phyloP scores from a whole-genome alignment of 2,329 filamentous ascomycete species.

The Aspergillus neoniger region DNA sequence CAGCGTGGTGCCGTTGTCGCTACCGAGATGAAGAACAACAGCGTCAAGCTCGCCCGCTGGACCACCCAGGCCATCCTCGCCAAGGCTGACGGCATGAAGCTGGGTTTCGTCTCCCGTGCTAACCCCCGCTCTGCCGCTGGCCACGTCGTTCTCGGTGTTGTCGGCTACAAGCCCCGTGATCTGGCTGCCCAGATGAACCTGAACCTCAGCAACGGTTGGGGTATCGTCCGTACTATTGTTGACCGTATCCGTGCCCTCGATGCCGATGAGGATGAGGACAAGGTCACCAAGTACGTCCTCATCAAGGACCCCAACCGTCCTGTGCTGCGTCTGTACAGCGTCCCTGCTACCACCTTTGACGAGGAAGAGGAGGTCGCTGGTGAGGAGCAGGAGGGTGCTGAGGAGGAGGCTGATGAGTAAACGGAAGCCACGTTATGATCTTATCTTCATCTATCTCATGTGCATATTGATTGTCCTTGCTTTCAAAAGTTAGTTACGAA shows the following conservation, averaged over 20 bases:
- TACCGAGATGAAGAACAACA: constrained; percentile 99
- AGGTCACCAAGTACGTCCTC: constrained; percentile 54
- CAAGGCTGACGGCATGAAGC: constrained; percentile 97
- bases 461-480: not conserved
- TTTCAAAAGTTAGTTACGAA: not conserved
- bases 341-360: constrained; percentile 84
- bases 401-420: constrained; percentile 50
- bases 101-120: constrained; percentile 93
- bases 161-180: constrained; percentile 97
- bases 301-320: constrained; percentile 95
- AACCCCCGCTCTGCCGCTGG: constrained; percentile 91
- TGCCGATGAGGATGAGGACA: constrained; percentile 45
- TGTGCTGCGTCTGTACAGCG: constrained; percentile 88
- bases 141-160: constrained; percentile 91
- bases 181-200: constrained; percentile 98
- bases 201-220: constrained; percentile 95
- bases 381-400: constrained; percentile 57
- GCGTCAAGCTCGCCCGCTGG: constrained; percentile 97
- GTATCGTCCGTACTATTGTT: constrained; percentile 95
- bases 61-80: constrained; percentile 95
- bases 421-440: not conserved
- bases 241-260: constrained; percentile 65
- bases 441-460: not conserved
- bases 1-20: constrained; percentile 96
- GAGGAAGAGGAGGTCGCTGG: constrained; percentile 73